Percentiles rank a stretch among this genome's conserved stretches.
phyloP scores from a whole-genome alignment of 1,139 yeast species.

The Zygoascus hellenicus region DNA sequence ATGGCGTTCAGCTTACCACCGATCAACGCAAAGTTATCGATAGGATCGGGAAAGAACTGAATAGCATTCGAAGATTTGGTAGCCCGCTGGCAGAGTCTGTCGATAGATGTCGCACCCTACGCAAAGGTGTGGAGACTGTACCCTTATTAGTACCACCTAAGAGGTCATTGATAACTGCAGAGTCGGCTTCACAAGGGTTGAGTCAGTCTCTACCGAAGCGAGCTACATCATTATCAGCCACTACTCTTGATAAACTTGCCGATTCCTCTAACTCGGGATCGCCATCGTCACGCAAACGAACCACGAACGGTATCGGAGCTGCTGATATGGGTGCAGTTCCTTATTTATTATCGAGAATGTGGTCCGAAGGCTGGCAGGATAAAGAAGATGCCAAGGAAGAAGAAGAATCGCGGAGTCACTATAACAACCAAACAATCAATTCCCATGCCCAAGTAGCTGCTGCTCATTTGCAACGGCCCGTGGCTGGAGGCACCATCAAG shows the following conservation, averaged over 20 bases:
- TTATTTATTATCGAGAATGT: slow-evolving; percentile 17
- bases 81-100: slow-evolving; percentile 67
- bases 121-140: slow-evolving; percentile 11
- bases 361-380: slow-evolving; percentile 23
- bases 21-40: slow-evolving; percentile 73
- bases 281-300: slow-evolving; percentile 3
- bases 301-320: slow-evolving; percentile 18
- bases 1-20: slow-evolving; percentile 14
- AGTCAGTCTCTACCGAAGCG: slow-evolving; percentile 7
- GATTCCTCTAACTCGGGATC: slow-evolving; percentile 3
- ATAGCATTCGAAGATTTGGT: slow-evolving; percentile 59
- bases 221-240: slow-evolving; percentile 11
- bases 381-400: slow-evolving; percentile 16
- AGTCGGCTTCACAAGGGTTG: slow-evolving; percentile 3
- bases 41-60: slow-evolving; percentile 64
- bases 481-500: slow-evolving; percentile 29
- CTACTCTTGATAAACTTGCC: slow-evolving; percentile 10
- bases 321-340: slow-evolving; percentile 19
- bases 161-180: slow-evolving; percentile 1
- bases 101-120: slow-evolving; percentile 34
- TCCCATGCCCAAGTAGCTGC: slow-evolving; percentile 22
- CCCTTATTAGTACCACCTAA: slow-evolving; percentile 11
- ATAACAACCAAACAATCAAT: slow-evolving; percentile 14
- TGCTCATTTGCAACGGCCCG: slow-evolving; percentile 19
- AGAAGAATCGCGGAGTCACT: slow-evolving; percentile 2